phyloP scores from a whole-genome alignment of 1,139 yeast genomes.

The Kodamaea sp. region DNA sequence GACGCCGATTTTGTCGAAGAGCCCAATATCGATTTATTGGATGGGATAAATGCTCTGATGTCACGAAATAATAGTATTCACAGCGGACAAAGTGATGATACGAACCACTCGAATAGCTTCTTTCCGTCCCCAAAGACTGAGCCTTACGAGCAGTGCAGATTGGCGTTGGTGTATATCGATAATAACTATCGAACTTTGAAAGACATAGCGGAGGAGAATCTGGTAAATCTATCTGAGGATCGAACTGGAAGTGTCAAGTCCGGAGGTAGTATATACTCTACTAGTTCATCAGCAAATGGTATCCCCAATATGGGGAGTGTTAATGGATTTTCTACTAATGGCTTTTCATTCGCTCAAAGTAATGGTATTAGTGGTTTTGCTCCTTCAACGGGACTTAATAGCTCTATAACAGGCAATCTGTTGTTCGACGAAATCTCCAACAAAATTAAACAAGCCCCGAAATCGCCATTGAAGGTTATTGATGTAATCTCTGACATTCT shows the following conservation, averaged over 20 bases:
- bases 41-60: conserved; percentile 1
- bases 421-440: conserved; percentile 9
- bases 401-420: conserved; percentile 8
- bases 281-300: conserved; percentile 4
- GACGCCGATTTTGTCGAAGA: conserved; percentile 4
- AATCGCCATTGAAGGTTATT: conserved; percentile 24
- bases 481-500: conserved; percentile 37
- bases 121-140: too few relatives aligned
- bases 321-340: conserved; percentile 1
- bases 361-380: background rate
- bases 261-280: conserved; percentile 2
- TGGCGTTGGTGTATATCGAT: conserved; percentile 31
- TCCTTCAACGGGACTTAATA: conserved; percentile 2
- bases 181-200: conserved; percentile 24
- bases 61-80: conserved; percentile 8
- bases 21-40: conserved; percentile 1
- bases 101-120: background rate
- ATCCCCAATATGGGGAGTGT: conserved; percentile 1
- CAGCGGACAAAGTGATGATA: background rate
- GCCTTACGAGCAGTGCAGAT: conserved; percentile 17
- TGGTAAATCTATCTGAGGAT: background rate
- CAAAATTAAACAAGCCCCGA: conserved; percentile 13
- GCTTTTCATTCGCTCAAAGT: too few relatives aligned
- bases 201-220: conserved; percentile 6
- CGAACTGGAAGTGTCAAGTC: background rate